Evolutionary conservation across 768 basidiomycete species (phyloP).

Genomic region (Suillus hirtellus): DNA sequence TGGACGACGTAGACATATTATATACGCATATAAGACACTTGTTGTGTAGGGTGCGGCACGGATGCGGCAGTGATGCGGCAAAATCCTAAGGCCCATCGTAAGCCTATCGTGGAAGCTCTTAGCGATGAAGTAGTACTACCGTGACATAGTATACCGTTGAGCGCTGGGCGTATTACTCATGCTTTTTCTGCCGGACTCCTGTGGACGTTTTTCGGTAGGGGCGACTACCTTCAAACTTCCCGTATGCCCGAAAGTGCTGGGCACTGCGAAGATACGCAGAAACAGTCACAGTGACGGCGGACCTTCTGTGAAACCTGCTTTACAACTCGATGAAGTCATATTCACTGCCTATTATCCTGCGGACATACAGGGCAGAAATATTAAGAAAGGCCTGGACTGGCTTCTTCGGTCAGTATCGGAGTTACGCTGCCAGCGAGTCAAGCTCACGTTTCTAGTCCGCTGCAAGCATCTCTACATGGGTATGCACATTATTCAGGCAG

Average conservation of each 20-base stretch:
- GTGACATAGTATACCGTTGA: not conserved
- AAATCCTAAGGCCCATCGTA: too few relatives aligned
- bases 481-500: conserved; percentile 51
- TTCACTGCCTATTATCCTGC: conserved; percentile 71
- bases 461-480: conserved; percentile 47
- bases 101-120: not conserved
- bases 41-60: too few relatives aligned
- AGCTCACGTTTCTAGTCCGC: conserved; percentile 31
- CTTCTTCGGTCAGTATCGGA: conserved; percentile 47
- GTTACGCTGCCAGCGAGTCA: not conserved
- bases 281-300: conserved; percentile 1
- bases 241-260: conserved; percentile 41
- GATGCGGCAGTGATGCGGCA: too few relatives aligned
- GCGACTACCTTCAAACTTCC: conserved; percentile 56
- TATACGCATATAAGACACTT: too few relatives aligned
- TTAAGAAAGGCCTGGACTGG: conserved; percentile 53
- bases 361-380: conserved; percentile 29
- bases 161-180: conserved; percentile 22
- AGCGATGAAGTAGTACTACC: not conserved
- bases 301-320: conserved; percentile 36
- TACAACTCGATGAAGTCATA: conserved; percentile 59
- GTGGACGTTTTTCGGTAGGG: conserved; percentile 58
- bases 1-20: too few relatives aligned
- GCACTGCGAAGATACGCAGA: conserved; percentile 39
- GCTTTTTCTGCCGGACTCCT: conserved; percentile 44